These are phyloP conservation scores for Daldinia concentrica DNA, from an alignment of 495 filamentous ascomycete genomes.

Conservation along the genomic window DNA sequence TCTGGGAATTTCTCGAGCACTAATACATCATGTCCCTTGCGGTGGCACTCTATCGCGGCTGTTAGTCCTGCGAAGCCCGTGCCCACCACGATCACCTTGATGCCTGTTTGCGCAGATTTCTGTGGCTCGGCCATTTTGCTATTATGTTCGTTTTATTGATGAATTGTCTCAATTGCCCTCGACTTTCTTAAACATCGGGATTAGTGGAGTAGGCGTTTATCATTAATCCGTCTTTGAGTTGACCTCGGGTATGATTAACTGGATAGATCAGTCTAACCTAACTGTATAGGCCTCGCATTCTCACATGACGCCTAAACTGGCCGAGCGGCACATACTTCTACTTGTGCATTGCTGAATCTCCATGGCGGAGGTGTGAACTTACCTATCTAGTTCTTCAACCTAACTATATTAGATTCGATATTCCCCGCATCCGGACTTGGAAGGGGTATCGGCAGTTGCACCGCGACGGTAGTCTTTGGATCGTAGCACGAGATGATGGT, in stretches of 20 bases:
- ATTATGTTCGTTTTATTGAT: background rate
- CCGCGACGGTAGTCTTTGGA: constrained; percentile 4
- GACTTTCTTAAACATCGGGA: constrained; percentile 15
- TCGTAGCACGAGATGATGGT: background rate
- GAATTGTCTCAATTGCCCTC: background rate
- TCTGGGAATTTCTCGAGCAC: constrained; percentile 62
- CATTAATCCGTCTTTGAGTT: constrained; percentile 10
- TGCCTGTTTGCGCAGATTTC: constrained; percentile 50
- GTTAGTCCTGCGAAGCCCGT: constrained; percentile 69
- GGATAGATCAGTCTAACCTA: constrained; percentile 3
- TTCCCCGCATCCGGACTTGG: constrained; percentile 28
- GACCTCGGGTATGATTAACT: constrained; percentile 18
- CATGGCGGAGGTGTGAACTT: constrained; percentile 15
- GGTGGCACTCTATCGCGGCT: constrained; percentile 68
- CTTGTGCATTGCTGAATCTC: constrained; percentile 2
- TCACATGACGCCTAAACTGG: constrained; percentile 15
- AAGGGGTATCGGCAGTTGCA: constrained; percentile 34
- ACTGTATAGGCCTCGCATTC: constrained; percentile 5
- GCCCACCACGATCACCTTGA: constrained; percentile 67
- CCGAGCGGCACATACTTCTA: constrained; percentile 27
- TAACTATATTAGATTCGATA: constrained; percentile 30
- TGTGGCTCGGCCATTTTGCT: constrained; percentile 42
- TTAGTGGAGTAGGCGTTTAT: constrained; percentile 3
- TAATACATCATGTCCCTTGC: constrained; percentile 67
- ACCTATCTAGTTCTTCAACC: constrained; percentile 11